These are phyloP conservation scores for Gynandropsis gynandra DNA, from an alignment of 345 rosid species.

Conservation along the genomic window DNA sequence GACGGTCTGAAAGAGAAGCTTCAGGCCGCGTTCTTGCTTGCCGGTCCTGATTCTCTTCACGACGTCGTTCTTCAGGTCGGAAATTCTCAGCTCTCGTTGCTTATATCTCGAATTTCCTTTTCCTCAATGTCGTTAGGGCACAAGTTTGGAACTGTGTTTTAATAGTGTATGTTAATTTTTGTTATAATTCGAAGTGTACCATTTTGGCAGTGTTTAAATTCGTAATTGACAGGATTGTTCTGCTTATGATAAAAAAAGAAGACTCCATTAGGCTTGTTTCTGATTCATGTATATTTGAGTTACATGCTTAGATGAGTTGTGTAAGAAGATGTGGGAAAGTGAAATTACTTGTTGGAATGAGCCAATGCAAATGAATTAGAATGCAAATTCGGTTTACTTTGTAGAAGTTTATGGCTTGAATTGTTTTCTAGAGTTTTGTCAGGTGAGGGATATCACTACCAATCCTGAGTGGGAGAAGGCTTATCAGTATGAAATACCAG, in stretches of 20 bases:
- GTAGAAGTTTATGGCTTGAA: not conserved
- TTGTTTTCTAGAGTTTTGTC: constrained; percentile 15
- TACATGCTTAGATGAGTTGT: too few relatives aligned
- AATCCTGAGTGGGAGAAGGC: constrained; percentile 77
- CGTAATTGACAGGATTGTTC: too few relatives aligned
- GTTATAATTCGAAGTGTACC: too few relatives aligned
- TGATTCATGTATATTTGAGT: too few relatives aligned
- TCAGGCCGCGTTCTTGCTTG: constrained; percentile 60
- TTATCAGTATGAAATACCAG: constrained; percentile 77
- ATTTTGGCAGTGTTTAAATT: too few relatives aligned
- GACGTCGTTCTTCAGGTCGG: constrained; percentile 67
- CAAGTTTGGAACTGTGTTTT: not conserved
- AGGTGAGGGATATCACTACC: constrained; percentile 72
- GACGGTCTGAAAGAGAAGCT: constrained; percentile 95
- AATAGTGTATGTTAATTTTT: not conserved
- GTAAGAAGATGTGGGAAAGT: not conserved
- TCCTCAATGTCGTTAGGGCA: not conserved
- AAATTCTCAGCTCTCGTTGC: not conserved
- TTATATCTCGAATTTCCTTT: not conserved
- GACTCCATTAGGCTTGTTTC: too few relatives aligned
- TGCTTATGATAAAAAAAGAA: too few relatives aligned
- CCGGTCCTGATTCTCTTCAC: constrained; percentile 54
- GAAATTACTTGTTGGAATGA: not conserved
- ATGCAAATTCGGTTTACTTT: not conserved
- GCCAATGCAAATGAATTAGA: not conserved